Conservation (phyloP, 139 green algal genomes). For the Dunaliella primolecta region DNA sequence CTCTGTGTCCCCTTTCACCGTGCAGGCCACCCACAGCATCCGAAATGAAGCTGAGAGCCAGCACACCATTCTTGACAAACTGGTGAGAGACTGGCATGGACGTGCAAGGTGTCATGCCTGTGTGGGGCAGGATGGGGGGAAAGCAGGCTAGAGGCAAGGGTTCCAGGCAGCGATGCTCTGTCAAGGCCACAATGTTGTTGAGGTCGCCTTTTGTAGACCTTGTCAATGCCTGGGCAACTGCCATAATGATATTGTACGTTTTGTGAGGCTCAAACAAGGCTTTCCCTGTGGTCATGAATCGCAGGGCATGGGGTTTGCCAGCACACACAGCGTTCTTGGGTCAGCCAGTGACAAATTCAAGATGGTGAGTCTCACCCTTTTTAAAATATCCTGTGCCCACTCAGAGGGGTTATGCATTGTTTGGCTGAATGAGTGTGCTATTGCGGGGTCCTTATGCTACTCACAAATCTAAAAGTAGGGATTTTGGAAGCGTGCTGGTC, state of each 20-base stretch:
- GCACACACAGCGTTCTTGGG: constrained; percentile 43
- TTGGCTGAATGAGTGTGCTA: too few species aligned
- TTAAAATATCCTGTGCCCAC: too few species aligned
- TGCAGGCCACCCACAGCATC: constrained; percentile 64
- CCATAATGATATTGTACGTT: too few species aligned
- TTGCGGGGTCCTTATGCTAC: too few species aligned
- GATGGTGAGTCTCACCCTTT: constrained; percentile 48
- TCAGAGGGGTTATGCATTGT: too few species aligned
- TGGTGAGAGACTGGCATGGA: constrained; percentile 40
- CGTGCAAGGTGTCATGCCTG: not conserved
- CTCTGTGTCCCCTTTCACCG: not conserved
- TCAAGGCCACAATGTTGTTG: not conserved
- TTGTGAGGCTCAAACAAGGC: too few species aligned
- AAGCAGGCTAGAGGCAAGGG: not conserved
- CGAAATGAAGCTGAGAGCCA: constrained; percentile 59
- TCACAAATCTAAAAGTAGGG: too few species aligned
- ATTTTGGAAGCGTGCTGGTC: too few species aligned
- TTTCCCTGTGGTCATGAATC: too few species aligned
- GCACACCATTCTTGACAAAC: constrained; percentile 59
- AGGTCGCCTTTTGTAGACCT: not conserved
- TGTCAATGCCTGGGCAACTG: too few species aligned
- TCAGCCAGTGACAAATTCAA: constrained; percentile 59
- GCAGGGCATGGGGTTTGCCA: constrained; percentile 51
- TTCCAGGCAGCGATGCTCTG: not conserved
- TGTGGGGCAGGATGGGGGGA: not conserved